Evolutionary conservation across 73 alveolate genomes (phyloP), one percentile per base, ranked within the genome.

Genomic region (Stentor roeselii): DNA sequence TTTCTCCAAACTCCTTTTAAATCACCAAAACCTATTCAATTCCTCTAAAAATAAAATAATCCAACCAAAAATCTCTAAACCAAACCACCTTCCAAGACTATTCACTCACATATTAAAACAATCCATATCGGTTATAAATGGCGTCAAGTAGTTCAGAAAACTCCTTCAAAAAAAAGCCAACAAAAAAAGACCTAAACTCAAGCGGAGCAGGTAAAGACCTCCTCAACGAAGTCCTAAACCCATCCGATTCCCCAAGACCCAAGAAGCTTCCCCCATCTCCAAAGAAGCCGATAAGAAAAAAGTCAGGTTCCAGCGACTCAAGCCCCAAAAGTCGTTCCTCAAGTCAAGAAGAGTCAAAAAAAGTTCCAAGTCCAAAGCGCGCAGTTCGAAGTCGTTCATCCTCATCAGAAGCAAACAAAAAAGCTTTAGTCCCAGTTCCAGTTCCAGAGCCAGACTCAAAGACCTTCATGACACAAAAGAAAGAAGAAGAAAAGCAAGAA

Each of bases 401-500:
- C 6, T 11, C 30, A 11, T 11, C 30, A 50, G 67, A 50, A 50
- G 21, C 30, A 21, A 50, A 50, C 6, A 50, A 21, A 11, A 50
- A 50, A 50, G 67, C 67, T 50, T 21, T 50, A 50, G 67, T 50
- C 21, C 67, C 67, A 50, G 67, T 50, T 21, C 67, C 6, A 50
- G 67, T 21, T 42, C 86, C 82, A 3, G 75, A 78, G 61, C 86
- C 86, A 3, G 60, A 58, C 1, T 67, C 77, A 21, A 39, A 82
- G 36, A 82, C 87, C 50, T 82, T 82, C 60, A 37, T 82, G 38
- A 82, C 87, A 37, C 89, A 78, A 41, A 77, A 87, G 59, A 88
- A 84, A 40, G 82, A 86, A 86, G 91, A 82, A 87, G 88, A 77
- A 58, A 86, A 30, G 32, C 75, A 75, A 39, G 39, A 95, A 78